Evolutionary conservation across 2,329 filamentous ascomycete species (phyloP), one percentile per base, ranked within the genome.

Genomic region (Emericellopsis atlantica): DNA sequence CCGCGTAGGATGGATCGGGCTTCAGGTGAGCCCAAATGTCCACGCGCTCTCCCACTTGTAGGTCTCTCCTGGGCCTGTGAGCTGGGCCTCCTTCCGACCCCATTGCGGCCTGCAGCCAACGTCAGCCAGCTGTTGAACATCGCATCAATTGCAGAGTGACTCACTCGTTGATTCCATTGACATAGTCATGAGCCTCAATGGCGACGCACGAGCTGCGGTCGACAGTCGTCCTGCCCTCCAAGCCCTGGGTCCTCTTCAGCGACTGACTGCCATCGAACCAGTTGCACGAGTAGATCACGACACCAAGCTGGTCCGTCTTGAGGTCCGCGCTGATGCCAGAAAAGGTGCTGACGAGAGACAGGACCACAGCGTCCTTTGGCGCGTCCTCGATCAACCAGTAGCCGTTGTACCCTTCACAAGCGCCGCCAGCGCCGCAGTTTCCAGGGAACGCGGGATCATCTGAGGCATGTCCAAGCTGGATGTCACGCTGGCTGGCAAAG

Each of bases 181-280:
- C 83, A 67, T 78, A 88, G 54, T 84, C 81, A 56, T 87, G 76
- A 3, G 83, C 78, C 61, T 88, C 84, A 54, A 88, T 76, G 26
- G 85, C 84, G 6, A 87, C 56, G 53, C 82, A 88, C 16, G 79
- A 81, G 51, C 79, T 81, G 55, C 81, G 57, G 42, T 65, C 62
- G 7, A 76, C 68, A 46, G 56, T 65, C 35, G 52, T 58, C n/a
- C 58, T 54, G 3, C 51, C 55, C 18, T 48, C 52, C 33, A 72
- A 63, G 12, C 75, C 75, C 60, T 81, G 77, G 1, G 72, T 76
- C 36, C 64, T 67, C 61, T 81, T 81, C 42, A 81, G 51, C 1
- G 67, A 55, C 3, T 70, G 61, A 60, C 56, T 57, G 22, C 66
- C 66, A 44, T 68, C 66, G 54, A 67, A 66, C 67, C 67, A 72